Percentiles rank a stretch among this genome's conserved stretches.
Evolutionary conservation across 1,139 yeast species (phyloP).

Genomic region (Magnusiomyces ingens): DNA sequence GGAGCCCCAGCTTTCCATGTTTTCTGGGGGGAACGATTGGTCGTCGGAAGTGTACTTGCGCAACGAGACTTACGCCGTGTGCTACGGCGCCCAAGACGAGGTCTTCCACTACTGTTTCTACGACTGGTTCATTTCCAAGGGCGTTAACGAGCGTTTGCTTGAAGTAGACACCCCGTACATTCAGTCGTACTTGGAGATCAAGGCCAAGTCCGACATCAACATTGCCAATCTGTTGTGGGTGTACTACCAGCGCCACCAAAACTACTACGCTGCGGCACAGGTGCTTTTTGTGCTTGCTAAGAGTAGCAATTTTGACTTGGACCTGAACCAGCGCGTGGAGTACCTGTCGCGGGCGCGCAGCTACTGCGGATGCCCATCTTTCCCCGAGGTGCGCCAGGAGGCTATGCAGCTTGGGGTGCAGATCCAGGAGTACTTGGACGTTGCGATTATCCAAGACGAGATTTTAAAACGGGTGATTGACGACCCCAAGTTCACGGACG

Average conservation of each 20-base stretch:
- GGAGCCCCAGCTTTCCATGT: no score
- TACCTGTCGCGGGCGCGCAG: constrained; percentile 89
- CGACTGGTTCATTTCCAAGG: constrained; percentile 84
- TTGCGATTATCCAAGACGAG: constrained; percentile 85
- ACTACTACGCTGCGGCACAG: constrained; percentile 75
- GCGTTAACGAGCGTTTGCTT: constrained; percentile 67
- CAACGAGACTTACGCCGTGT: constrained; percentile 66
- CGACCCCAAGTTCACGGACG: constrained; percentile 52
- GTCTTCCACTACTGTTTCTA: constrained; percentile 84
- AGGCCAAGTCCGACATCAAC: constrained; percentile 57
- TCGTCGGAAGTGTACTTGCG: constrained; percentile 49
- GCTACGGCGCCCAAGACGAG: constrained; percentile 70
- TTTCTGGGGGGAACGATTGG: constrained; percentile 8
- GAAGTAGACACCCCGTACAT: constrained; percentile 78
- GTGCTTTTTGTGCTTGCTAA: constrained; percentile 68
- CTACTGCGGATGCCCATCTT: constrained; percentile 79
- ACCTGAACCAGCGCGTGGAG: constrained; percentile 72
- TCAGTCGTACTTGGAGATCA: constrained; percentile 68
- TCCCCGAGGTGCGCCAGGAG: constrained; percentile 69
- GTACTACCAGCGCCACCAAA: constrained; percentile 77
- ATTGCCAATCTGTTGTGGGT: constrained; percentile 84
- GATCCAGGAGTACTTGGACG: constrained; percentile 77
- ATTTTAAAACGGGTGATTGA: constrained; percentile 50
- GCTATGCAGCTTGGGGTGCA: constrained; percentile 63
- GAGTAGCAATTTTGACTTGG: constrained; percentile 58